A percentile compares a stretch with the other conserved stretches of the same genome.
Conservation (phyloP, 148 eudicot species). For the Silene uniflora region DNA sequence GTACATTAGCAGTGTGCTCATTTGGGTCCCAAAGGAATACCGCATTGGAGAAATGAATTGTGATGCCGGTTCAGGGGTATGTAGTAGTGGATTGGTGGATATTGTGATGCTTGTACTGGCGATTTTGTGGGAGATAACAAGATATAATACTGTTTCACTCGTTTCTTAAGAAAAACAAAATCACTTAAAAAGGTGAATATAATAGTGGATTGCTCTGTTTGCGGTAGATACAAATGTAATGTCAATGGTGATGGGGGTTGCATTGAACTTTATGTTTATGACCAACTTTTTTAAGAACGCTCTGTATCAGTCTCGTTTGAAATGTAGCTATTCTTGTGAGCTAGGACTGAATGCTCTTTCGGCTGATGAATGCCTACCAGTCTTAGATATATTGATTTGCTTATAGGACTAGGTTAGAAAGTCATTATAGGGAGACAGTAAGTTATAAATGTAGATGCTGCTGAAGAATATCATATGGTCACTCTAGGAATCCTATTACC, state of each 20-base stretch:
- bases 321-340: not conserved
- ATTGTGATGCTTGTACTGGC: not conserved
- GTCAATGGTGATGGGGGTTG: not conserved
- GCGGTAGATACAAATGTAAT: not conserved
- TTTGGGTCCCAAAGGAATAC: not conserved
- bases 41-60: not conserved
- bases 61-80: not conserved
- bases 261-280: too few relatives aligned
- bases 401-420: not conserved
- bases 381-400: not conserved
- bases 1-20: not conserved
- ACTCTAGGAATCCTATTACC: not conserved
- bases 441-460: not conserved
- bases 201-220: not conserved
- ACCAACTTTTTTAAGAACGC: not conserved
- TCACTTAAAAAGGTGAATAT: too few relatives aligned
- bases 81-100: too few relatives aligned
- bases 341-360: not conserved
- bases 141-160: not conserved
- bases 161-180: too few relatives aligned
- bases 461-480: not conserved
- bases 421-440: not conserved
- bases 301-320: not conserved
- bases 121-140: not conserved
- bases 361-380: not conserved